These are phyloP conservation scores for Saitozyma sp. DNA, from an alignment of 768 basidiomycete genomes.

Conservation along the genomic window DNA sequence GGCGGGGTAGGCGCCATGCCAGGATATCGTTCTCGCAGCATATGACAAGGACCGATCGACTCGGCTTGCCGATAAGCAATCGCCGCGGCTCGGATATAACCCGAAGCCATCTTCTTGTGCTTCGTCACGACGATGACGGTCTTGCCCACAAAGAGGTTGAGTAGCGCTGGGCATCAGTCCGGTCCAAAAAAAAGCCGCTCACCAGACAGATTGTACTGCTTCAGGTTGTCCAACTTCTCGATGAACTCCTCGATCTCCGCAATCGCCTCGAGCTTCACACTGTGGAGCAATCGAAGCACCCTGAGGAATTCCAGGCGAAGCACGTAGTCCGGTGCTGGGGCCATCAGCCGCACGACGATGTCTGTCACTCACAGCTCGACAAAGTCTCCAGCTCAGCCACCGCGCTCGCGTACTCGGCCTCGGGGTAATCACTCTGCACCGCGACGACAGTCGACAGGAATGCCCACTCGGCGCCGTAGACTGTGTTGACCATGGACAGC, in stretches of 20 bases:
- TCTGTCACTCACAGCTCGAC: background rate
- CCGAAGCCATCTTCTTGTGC: constrained; percentile 3
- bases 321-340: constrained; percentile 3
- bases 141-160: constrained; percentile 6
- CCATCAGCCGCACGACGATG: background rate
- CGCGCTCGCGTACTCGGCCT: background rate
- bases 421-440: constrained; percentile 2
- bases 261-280: constrained; percentile 2
- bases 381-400: background rate
- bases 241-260: constrained; percentile 11
- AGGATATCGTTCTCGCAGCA: constrained; percentile 1
- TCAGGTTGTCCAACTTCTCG: constrained; percentile 2
- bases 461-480: constrained; percentile 20
- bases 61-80: constrained; percentile 3
- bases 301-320: constrained; percentile 7
- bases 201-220: constrained; percentile 17
- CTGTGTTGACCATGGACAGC: constrained; percentile 1
- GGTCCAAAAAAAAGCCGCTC: background rate
- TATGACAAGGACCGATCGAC: constrained; percentile 7
- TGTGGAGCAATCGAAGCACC: background rate
- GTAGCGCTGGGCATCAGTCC: constrained; percentile 6
- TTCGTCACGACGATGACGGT: constrained; percentile 1
- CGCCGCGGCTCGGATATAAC: constrained; percentile 11
- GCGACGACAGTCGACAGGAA: constrained; percentile 16
- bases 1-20: background rate